phyloP scores from a whole-genome alignment of 2,329 filamentous ascomycete genomes.

The Clonostachys sp. region DNA sequence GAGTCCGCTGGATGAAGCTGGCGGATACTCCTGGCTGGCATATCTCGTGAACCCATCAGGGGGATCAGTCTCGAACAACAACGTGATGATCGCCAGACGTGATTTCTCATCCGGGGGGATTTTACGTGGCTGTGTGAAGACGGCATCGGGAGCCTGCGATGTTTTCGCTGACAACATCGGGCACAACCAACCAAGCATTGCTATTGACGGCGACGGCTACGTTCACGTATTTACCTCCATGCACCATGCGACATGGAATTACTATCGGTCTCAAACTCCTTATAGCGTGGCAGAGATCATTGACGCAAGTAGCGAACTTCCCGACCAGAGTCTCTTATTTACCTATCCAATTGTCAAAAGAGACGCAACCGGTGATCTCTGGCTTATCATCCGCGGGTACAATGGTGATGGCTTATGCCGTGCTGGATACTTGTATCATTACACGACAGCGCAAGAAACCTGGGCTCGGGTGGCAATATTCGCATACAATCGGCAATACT shows the following conservation, averaged over 20 bases:
- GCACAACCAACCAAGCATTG: conserved; percentile 13
- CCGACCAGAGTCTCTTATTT: conserved; percentile 8
- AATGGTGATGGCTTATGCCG: conserved; percentile 2
- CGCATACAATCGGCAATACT: conserved; percentile 13
- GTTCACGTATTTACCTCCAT: conserved; percentile 19
- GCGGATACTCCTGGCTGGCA: conserved; percentile 11
- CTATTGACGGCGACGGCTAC: conserved; percentile 13
- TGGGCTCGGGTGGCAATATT: conserved; percentile 7
- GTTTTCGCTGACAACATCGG: conserved; percentile 12
- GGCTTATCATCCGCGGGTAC: conserved; percentile 9
- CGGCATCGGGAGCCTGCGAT: conserved; percentile 7
- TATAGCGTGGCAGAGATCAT: conserved; percentile 10
- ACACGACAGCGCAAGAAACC: conserved; percentile 4
- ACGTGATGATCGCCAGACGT: conserved; percentile 14
- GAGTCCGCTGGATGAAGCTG: conserved; percentile 14
- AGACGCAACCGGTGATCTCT: conserved; percentile 7
- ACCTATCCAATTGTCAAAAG: conserved; percentile 10
- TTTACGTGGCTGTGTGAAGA: conserved; percentile 12
- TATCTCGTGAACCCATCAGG: conserved; percentile 13
- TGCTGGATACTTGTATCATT: conserved; percentile 10
- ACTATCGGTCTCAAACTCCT: conserved; percentile 11
- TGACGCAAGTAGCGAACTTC: conserved; percentile 11
- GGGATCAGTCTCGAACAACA: conserved; percentile 12
- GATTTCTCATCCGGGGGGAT: conserved; percentile 9
- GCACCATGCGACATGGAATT: conserved; percentile 16